Percentiles rank a stretch among this genome's conserved stretches.
These are phyloP conservation scores for Globisporangium camurandrum DNA, from an alignment of 352 stramenopile genomes.

Conservation along the genomic window DNA sequence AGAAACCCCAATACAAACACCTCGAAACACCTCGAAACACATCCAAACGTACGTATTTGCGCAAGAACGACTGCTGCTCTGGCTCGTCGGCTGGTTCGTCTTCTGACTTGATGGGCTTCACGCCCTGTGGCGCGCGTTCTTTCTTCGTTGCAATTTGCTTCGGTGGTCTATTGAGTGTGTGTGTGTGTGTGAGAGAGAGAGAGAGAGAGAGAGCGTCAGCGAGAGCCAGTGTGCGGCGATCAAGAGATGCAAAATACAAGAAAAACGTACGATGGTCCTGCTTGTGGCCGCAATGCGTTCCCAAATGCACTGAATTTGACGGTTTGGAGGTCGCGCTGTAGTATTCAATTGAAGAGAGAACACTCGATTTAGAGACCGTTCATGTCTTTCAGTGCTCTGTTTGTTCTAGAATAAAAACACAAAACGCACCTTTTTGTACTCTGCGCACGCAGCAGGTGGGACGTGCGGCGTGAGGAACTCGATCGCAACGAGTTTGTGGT, in stretches of 20 bases:
- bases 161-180: constrained; percentile 26
- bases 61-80: constrained; percentile 72
- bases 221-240: neutral
- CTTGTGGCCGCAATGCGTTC: constrained; percentile 48
- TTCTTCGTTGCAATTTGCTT: constrained; percentile 56
- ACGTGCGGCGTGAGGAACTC: constrained; percentile 74
- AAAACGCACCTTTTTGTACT: constrained; percentile 38
- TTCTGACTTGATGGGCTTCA: constrained; percentile 62
- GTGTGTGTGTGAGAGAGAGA: neutral
- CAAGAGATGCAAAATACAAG: neutral
- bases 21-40: neutral
- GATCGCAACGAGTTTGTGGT: constrained; percentile 68
- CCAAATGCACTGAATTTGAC: constrained; percentile 52
- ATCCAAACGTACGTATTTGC: constrained; percentile 66
- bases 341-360: neutral
- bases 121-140: constrained; percentile 55
- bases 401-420: too few species aligned
- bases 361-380: neutral
- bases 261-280: constrained; percentile 48
- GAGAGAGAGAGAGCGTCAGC: too few species aligned
- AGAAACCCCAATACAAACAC: constrained; percentile 1
- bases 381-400: too few species aligned
- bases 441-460: constrained; percentile 22
- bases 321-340: constrained; percentile 41
- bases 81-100: constrained; percentile 47